phyloP scores from a whole-genome alignment of 306 rosid species.

The Ceratonia siliqua region DNA sequence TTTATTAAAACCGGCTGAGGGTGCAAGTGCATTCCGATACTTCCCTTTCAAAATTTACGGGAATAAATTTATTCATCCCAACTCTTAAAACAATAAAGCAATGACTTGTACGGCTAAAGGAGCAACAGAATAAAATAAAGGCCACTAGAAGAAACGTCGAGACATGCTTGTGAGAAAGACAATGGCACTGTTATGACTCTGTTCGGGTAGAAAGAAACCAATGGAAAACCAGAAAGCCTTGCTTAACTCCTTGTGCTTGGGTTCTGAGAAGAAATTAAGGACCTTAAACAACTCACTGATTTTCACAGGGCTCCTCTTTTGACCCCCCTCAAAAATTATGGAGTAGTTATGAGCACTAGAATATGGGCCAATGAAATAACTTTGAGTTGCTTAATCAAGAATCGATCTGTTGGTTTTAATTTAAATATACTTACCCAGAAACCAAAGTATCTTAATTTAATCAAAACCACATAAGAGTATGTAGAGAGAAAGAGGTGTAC shows the following conservation, averaged over 20 bases:
- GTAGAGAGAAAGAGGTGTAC: conserved; percentile 22
- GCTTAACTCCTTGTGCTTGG: no score
- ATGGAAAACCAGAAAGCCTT: no score
- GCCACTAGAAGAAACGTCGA: not conserved
- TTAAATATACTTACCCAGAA: no score
- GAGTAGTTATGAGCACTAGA: no score
- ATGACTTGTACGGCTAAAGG: not conserved
- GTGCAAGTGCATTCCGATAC: not conserved
- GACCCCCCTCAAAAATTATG: no score
- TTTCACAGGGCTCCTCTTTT: not conserved
- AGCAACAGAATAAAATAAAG: not conserved
- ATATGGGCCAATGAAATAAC: no score
- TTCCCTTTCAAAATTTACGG: not conserved
- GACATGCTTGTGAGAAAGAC: not conserved
- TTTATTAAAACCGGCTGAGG: no score
- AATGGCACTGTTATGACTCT: not conserved
- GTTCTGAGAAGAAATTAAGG: no score
- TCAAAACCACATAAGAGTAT: not conserved
- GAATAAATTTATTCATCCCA: not conserved
- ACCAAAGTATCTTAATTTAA: not conserved
- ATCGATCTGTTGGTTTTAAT: no score
- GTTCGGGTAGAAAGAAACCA: no score
- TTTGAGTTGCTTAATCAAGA: no score
- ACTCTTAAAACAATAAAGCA: not conserved
- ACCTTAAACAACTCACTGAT: no score